Evolutionary conservation across 495 filamentous ascomycete species (phyloP).

Genomic region (Jackrogersella minutella): DNA sequence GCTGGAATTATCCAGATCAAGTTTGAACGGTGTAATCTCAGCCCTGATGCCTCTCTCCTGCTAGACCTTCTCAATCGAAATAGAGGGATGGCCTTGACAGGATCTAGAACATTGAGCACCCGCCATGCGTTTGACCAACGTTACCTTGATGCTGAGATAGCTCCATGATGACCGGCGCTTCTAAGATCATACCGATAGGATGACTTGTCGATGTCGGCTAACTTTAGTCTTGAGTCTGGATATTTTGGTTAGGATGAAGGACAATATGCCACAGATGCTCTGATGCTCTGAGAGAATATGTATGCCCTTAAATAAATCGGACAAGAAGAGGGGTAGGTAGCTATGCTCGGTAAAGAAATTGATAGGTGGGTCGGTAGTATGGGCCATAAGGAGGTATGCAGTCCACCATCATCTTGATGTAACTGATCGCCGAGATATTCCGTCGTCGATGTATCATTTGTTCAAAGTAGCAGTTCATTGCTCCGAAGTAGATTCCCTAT

Average conservation of each 20-base stretch:
- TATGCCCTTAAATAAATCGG: conserved; percentile 14
- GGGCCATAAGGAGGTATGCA: too few species aligned
- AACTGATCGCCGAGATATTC: conserved; percentile 15
- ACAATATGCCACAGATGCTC: neutral
- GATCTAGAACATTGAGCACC: conserved; percentile 57
- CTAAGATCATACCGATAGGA: conserved; percentile 28
- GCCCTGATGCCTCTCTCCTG: conserved; percentile 35
- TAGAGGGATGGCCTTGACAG: conserved; percentile 13
- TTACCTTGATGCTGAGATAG: conserved; percentile 44
- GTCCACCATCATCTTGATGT: conserved; percentile 29
- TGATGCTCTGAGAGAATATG: neutral
- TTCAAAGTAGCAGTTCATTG: neutral
- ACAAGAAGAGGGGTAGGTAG: conserved; percentile 33
- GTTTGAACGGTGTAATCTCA: conserved; percentile 57
- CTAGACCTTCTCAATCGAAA: conserved; percentile 15
- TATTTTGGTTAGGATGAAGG: neutral
- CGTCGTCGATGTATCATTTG: neutral
- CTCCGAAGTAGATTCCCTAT: neutral
- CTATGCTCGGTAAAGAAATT: conserved; percentile 1
- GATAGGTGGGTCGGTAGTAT: conserved; percentile 29
- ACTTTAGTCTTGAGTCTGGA: neutral
- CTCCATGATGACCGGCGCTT: conserved; percentile 38
- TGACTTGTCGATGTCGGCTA: conserved; percentile 1
- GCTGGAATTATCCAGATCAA: conserved; percentile 88
- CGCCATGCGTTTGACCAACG: conserved; percentile 62